These are phyloP conservation scores for Paramyrothecium roridum DNA, from an alignment of 2,329 filamentous ascomycete genomes.

Conservation along the genomic window DNA sequence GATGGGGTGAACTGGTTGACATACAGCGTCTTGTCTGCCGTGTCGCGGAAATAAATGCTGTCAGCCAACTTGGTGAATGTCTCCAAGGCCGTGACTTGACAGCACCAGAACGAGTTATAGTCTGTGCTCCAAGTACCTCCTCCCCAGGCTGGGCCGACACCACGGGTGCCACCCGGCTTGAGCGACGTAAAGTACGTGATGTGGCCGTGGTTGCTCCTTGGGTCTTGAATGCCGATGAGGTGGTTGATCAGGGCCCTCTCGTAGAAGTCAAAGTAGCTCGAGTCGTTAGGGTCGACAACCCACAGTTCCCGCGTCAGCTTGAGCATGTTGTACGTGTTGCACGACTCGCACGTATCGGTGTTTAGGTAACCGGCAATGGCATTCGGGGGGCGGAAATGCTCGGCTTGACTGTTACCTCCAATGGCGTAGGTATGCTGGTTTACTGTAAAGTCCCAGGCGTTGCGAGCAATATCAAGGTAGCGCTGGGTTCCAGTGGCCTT, in stretches of 20 bases:
- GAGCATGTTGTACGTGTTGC: conserved; percentile 57
- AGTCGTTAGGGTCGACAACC: conserved; percentile 33
- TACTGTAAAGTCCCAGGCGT: conserved; percentile 46
- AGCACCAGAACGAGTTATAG: conserved; percentile 52
- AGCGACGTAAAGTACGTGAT: conserved; percentile 52
- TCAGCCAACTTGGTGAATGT: conserved; percentile 53
- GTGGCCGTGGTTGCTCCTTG: conserved; percentile 40
- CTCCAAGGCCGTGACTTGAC: conserved; percentile 48
- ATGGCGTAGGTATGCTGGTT: conserved; percentile 48
- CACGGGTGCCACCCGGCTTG: conserved; percentile 41
- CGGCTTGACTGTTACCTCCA: conserved; percentile 50
- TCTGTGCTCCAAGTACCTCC: conserved; percentile 53
- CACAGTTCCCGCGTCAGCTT: conserved; percentile 51
- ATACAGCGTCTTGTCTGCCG: conserved; percentile 31
- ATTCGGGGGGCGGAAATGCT: conserved; percentile 46
- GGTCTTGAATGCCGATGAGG: conserved; percentile 46
- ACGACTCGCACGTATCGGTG: conserved; percentile 46
- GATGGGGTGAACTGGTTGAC: conserved; percentile 49
- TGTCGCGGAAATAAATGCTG: conserved; percentile 46
- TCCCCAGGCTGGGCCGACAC: conserved; percentile 50
- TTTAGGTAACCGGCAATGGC: conserved; percentile 41
- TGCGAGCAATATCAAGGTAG: conserved; percentile 45
- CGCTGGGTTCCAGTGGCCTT: conserved; percentile 40
- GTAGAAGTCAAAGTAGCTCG: conserved; percentile 49
- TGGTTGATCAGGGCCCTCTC: conserved; percentile 49